Evolutionary conservation across 208 protist genomes (phyloP).

Genomic region (Leishmania lainsoni): DNA sequence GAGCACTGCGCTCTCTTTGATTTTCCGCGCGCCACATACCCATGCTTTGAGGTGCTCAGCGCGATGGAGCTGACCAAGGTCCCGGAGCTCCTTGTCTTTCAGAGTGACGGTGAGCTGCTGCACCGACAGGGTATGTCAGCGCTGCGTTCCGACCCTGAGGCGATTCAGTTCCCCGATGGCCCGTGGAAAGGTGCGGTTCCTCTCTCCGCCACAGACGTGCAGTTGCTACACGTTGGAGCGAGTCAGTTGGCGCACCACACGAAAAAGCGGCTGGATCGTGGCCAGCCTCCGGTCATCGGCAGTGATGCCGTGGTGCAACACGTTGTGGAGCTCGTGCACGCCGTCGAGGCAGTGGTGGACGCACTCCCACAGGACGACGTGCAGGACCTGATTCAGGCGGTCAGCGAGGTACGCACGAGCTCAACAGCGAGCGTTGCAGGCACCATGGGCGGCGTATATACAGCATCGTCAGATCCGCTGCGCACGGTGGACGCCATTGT

Average conservation of each 20-base stretch:
- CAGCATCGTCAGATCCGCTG: background rate
- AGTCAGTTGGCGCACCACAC: constrained; percentile 64
- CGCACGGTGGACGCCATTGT: constrained; percentile 18
- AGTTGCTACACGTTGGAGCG: constrained; percentile 42
- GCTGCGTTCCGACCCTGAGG: constrained; percentile 61
- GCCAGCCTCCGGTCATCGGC: constrained; percentile 17
- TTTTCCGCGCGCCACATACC: constrained; percentile 54
- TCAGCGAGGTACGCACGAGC: constrained; percentile 12
- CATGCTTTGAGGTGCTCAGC: constrained; percentile 33
- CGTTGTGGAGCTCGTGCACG: constrained; percentile 47
- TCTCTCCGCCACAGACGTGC: constrained; percentile 55
- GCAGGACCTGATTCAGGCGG: constrained; percentile 22
- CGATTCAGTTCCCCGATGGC: constrained; percentile 43
- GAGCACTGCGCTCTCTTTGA: constrained; percentile 41
- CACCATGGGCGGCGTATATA: background rate
- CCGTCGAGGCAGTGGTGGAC: constrained; percentile 38
- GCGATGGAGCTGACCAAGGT: constrained; percentile 33
- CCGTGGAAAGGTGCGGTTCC: constrained; percentile 45
- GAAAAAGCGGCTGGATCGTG: constrained; percentile 40
- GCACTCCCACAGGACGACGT: constrained; percentile 48
- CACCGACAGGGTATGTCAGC: constrained; percentile 60
- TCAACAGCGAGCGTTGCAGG: constrained; percentile 6
- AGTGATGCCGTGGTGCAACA: constrained; percentile 24
- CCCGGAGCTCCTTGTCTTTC: constrained; percentile 62
- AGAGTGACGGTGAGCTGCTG: constrained; percentile 48